Base-by-base conservation (phyloP, 345 rosid species). In the Litchi chinensis region DNA sequence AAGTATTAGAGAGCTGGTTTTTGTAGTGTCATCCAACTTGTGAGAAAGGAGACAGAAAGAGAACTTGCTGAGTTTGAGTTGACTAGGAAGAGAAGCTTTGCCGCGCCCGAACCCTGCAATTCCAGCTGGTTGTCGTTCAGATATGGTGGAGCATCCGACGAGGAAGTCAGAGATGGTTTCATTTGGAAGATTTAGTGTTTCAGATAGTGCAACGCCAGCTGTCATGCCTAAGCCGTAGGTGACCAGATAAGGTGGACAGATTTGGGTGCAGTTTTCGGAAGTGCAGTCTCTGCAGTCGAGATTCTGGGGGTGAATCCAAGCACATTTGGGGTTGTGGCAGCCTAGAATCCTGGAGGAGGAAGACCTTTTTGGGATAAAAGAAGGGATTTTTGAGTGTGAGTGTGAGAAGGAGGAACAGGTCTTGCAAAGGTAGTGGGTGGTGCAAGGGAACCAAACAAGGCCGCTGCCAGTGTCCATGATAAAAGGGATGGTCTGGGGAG, bases 391-490 rank as follows among this genome's bases (percentile, higher is more conserved):
- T 50, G 69, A 1, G 5, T 46, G 4, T 16, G 75, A 28, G n/a
- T 73, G 5, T 37, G 48, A 8, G 5, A 71, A 39, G 80, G 81
- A 26, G 80, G 81, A 72, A 70, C 87, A 87, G 72, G 76, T 70
- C 62, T 79, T 70, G 84, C 90, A 87, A 46, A 52, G 71, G 76
- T 83, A 87, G 65, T 48, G 88, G 32, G 24, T 39, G 66, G 90
- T 85, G 79, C 84, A 87, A 6, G 90, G 86, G 64, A 83, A 85
- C 90, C 87, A 87, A 60, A 85, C 87, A 41, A 85, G 40, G 73
- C 65, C 32, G 56, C 84, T 85, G 73, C 84, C 84, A 3, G 84
- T 85, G 66, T 82, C 85, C 73, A 82, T 18, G 65, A 85, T 37
- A 62, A 82, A 82, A 62, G 82, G 68, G 62, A 77, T 66, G 40